Evolutionary conservation across 306 rosid species (phyloP).

Genomic region (Vigna unguiculata): DNA sequence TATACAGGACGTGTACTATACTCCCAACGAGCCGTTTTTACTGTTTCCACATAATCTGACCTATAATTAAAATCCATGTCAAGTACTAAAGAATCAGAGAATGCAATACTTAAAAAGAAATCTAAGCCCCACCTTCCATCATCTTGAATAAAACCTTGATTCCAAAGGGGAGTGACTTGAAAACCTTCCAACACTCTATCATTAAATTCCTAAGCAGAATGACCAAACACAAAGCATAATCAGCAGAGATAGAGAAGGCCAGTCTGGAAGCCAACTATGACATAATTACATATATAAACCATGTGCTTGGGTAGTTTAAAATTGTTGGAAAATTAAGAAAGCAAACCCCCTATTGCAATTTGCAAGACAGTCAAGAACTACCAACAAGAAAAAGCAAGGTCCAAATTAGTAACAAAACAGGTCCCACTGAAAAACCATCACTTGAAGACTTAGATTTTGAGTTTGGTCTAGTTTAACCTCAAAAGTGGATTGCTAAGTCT

Average conservation of each 20-base stretch:
- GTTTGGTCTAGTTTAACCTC: not conserved
- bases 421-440: not conserved
- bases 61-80: conserved; percentile 56
- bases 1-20: conserved; percentile 86
- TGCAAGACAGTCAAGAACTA: not conserved
- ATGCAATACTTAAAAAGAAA: conserved; percentile 23
- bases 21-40: conserved; percentile 89
- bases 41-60: conserved; percentile 80
- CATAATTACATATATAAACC: not conserved
- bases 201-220: conserved; percentile 71
- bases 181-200: conserved; percentile 83
- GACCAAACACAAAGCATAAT: conserved; percentile 27
- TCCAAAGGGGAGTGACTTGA: conserved; percentile 94
- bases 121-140: conserved; percentile 76
- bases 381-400: not conserved
- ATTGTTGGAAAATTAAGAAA: not conserved
- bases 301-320: not conserved
- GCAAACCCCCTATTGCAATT: not conserved
- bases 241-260: conserved; percentile 5
- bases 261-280: conserved; percentile 4
- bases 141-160: conserved; percentile 90
- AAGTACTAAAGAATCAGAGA: conserved; percentile 38
- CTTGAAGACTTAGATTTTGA: not conserved
- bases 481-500: not conserved
- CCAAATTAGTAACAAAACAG: not conserved